Evolutionary conservation across 805 yeast genomes (phyloP).

Genomic region (Myxozyma melibiosi): DNA sequence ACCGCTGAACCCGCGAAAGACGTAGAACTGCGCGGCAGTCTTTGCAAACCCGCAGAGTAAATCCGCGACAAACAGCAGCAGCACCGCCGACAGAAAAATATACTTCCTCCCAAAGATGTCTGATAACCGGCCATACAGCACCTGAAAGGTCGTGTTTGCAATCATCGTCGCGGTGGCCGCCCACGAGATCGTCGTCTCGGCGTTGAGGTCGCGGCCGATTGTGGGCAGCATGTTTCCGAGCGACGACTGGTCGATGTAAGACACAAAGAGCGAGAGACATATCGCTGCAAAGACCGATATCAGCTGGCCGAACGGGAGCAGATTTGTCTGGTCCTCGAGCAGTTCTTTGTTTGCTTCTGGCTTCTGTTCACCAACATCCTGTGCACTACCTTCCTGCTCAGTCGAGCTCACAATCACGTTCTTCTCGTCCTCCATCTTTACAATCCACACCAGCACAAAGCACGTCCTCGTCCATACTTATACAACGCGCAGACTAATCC

Average conservation of each 20-base stretch:
- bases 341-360: conserved; percentile 3
- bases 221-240: conserved; percentile 60
- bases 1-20: conserved; percentile 71
- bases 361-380: neutral
- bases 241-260: conserved; percentile 61
- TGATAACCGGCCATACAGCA: conserved; percentile 67
- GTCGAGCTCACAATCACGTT: no score
- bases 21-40: conserved; percentile 61
- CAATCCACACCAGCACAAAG: no score
- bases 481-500: no score
- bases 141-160: conserved; percentile 74
- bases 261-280: conserved; percentile 49
- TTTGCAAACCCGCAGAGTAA: conserved; percentile 50
- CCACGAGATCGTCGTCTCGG: conserved; percentile 60
- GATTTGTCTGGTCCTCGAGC: conserved; percentile 24
- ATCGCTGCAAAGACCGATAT: conserved; percentile 18
- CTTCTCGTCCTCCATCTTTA: no score
- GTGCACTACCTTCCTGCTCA: neutral
- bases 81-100: conserved; percentile 48
- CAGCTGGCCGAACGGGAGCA: conserved; percentile 16
- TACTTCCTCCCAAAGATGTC: conserved; percentile 54
- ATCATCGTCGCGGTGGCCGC: conserved; percentile 71
- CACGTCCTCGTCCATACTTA: no score
- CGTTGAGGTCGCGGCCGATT: conserved; percentile 62
- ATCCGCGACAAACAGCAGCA: conserved; percentile 52